Conservation (phyloP, 2,329 filamentous ascomycete genomes). For the Chaetomium sp. region DNA sequence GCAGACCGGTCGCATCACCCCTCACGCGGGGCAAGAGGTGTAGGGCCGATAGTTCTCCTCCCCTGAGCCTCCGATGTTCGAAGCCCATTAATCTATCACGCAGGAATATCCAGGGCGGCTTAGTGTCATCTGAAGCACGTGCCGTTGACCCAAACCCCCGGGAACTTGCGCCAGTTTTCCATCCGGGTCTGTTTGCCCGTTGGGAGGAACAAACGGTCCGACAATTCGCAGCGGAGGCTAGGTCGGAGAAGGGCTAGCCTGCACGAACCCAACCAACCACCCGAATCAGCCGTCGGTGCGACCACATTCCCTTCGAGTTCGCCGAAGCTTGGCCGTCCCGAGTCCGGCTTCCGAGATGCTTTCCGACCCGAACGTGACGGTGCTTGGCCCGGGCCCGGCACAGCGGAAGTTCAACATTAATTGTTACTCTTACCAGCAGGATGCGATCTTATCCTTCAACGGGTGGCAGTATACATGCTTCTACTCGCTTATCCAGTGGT, state of each 20-base stretch:
- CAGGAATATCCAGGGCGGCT: too few relatives aligned
- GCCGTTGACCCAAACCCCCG: conserved; percentile 3
- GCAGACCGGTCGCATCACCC: neutral
- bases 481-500: conserved; percentile 29
- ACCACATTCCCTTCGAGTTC: too few relatives aligned
- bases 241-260: too few relatives aligned
- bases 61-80: too few relatives aligned
- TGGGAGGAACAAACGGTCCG: too few relatives aligned
- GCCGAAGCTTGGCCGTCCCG: too few relatives aligned
- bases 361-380: conserved; percentile 27
- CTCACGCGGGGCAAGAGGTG: neutral
- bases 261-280: too few relatives aligned
- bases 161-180: neutral
- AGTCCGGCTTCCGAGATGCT: conserved; percentile 17
- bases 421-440: conserved; percentile 44
- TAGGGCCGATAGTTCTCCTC: neutral
- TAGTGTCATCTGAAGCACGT: neutral
- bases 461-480: conserved; percentile 45
- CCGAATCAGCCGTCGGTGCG: too few relatives aligned
- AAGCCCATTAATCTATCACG: too few relatives aligned
- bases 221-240: too few relatives aligned
- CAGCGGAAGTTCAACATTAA: conserved; percentile 36
- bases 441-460: conserved; percentile 39
- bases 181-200: too few relatives aligned
- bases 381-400: conserved; percentile 32